Evolutionary conservation across 345 rosid genomes (phyloP).

Genomic region (Eucalyptus urophylla): DNA sequence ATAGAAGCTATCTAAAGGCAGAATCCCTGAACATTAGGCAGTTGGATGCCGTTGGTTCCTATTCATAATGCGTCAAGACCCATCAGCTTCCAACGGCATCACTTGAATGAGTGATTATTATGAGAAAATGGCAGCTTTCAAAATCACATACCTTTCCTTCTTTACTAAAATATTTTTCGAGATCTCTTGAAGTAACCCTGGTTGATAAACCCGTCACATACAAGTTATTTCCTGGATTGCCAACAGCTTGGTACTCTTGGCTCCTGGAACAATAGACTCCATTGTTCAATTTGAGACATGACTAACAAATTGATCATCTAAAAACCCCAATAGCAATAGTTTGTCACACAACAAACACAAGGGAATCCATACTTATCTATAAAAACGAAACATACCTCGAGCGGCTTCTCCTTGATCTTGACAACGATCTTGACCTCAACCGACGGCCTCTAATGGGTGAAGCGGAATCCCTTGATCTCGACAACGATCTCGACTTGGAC

Average conservation of each 20-base stretch:
- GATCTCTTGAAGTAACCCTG: conserved; percentile 26
- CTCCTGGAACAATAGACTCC: conserved; percentile 27
- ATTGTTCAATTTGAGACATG: background rate
- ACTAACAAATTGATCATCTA: background rate
- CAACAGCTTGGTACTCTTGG: conserved; percentile 19
- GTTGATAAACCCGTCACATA: conserved; percentile 62
- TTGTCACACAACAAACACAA: background rate
- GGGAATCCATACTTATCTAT: background rate
- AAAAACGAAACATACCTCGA: conserved; percentile 19
- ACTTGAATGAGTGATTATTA: background rate
- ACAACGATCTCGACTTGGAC: conserved; percentile 31
- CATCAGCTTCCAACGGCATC: background rate
- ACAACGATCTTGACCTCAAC: conserved; percentile 26
- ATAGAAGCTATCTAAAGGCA: background rate
- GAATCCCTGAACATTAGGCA: background rate
- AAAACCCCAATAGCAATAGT: background rate
- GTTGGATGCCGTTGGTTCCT: background rate
- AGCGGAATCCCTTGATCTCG: conserved; percentile 12
- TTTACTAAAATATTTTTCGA: conserved; percentile 38
- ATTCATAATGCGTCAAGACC: background rate
- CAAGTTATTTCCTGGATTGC: conserved; percentile 54
- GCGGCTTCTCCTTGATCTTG: conserved; percentile 24
- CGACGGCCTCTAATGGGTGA: conserved; percentile 23
- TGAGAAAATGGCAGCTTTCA: background rate
- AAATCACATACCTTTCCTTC: conserved; percentile 46